Evolutionary conservation across 139 green algal species (phyloP).

Genomic region (Nannochloris sp.): DNA sequence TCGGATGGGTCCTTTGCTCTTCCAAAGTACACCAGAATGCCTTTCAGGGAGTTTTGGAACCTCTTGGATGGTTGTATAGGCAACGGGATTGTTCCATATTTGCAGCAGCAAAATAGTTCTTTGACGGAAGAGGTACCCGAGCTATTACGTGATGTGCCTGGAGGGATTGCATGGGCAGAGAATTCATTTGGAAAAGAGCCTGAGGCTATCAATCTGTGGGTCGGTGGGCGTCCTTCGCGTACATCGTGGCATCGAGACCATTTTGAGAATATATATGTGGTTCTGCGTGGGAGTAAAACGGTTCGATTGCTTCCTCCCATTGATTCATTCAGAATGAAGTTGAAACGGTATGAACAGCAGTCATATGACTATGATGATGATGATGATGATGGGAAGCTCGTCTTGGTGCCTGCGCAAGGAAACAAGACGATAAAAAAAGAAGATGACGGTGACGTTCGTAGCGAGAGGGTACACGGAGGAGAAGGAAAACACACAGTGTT

Average conservation of each 20-base stretch:
- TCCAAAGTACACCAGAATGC: conserved; percentile 13
- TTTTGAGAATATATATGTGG: conserved; percentile 83
- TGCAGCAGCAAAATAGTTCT: conserved; percentile 70
- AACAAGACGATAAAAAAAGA: not conserved
- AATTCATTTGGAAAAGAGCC: conserved; percentile 36
- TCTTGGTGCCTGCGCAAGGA: not conserved
- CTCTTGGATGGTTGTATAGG: conserved; percentile 1
- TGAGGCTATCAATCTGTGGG: conserved; percentile 70
- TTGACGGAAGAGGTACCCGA: conserved; percentile 40
- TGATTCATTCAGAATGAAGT: conserved; percentile 54
- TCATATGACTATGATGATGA: not conserved
- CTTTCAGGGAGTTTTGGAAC: conserved; percentile 8
- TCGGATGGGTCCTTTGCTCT: conserved; percentile 15
- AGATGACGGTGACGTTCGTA: too few relatives aligned
- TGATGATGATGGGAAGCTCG: not conserved
- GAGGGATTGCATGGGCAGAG: conserved; percentile 35
- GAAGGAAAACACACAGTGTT: not conserved
- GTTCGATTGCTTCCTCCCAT: conserved; percentile 72
- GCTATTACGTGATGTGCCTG: conserved; percentile 42
- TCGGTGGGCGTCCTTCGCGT: conserved; percentile 58
- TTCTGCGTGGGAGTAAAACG: conserved; percentile 55
- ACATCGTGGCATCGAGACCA: conserved; percentile 84
- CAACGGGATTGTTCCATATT: not conserved
- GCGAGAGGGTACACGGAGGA: too few relatives aligned
- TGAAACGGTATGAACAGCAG: conserved; percentile 21